phyloP scores from a whole-genome alignment of 345 rosid genomes.

The Psidium friedrichsthalianum region DNA sequence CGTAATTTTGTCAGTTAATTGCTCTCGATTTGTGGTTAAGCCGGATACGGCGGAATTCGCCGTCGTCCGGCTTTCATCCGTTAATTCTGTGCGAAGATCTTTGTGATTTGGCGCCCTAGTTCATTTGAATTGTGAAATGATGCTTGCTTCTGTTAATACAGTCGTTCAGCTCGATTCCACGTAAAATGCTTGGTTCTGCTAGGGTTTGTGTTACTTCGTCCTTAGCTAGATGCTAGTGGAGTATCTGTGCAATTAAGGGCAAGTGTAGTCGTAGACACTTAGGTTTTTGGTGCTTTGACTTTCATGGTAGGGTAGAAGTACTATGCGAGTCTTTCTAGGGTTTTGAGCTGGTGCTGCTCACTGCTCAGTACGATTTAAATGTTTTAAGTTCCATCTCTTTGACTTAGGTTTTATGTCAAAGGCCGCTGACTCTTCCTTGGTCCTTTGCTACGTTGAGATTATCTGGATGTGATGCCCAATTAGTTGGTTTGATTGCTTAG shows the following conservation, averaged over 20 bases:
- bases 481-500: not conserved
- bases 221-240: conserved; percentile 2
- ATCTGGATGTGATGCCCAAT: not conserved
- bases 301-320: not conserved
- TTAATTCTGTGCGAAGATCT: not conserved
- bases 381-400: not conserved
- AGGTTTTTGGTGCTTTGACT: not conserved
- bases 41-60: not conserved
- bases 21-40: not conserved
- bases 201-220: conserved; percentile 1
- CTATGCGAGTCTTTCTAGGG: not conserved
- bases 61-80: not conserved
- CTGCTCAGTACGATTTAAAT: not conserved
- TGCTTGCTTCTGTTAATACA: not conserved
- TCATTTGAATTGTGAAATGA: not conserved
- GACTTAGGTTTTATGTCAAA: not conserved
- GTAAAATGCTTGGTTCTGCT: conserved; percentile 1
- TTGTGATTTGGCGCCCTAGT: not conserved
- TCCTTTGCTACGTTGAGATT: not conserved
- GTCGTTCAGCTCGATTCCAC: not conserved
- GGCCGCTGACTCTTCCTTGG: not conserved
- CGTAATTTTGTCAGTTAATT: conserved; percentile 2
- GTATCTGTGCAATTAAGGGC: not conserved
- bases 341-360: not conserved
- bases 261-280: not conserved